Evolutionary conservation across 2,329 filamentous ascomycete genomes (phyloP).

Genomic region (Thielaviopsis populi): DNA sequence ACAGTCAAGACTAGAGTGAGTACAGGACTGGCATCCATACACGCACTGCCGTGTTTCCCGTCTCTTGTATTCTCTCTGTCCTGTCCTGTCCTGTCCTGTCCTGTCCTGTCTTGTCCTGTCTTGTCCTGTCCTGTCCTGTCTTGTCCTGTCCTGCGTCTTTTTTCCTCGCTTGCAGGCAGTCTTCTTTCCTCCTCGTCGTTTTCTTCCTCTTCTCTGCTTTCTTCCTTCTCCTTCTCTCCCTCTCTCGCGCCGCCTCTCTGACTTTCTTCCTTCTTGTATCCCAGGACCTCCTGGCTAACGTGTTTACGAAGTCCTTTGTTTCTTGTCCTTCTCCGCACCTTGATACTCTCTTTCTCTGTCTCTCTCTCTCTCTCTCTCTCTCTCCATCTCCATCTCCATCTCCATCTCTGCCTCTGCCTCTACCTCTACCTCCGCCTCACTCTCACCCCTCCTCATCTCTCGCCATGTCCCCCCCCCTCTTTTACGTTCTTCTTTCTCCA

Average conservation of each 20-base stretch:
- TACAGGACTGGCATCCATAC: background rate
- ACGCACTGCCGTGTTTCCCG: no score
- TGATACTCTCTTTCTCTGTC: no score
- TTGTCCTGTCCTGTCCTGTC: no score
- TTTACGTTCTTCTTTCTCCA: background rate
- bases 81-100: no score
- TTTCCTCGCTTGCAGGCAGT: background rate
- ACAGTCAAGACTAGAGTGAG: background rate
- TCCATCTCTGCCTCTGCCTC: background rate
- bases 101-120: no score
- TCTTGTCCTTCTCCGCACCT: conserved; percentile 3
- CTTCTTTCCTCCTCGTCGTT: background rate
- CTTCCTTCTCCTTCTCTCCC: background rate
- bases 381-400: background rate
- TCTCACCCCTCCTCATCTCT: background rate
- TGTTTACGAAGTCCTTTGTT: no score
- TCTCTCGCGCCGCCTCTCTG: background rate
- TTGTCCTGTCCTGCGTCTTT: background rate
- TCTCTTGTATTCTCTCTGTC: no score
- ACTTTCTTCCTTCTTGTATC: background rate
- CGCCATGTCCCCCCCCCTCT: background rate
- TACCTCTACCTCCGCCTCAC: background rate
- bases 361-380: background rate
- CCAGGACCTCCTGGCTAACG: no score
- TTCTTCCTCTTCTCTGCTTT: background rate